Base-by-base conservation (phyloP, 805 yeast genomes). In the Blastobotrys terrestris region DNA sequence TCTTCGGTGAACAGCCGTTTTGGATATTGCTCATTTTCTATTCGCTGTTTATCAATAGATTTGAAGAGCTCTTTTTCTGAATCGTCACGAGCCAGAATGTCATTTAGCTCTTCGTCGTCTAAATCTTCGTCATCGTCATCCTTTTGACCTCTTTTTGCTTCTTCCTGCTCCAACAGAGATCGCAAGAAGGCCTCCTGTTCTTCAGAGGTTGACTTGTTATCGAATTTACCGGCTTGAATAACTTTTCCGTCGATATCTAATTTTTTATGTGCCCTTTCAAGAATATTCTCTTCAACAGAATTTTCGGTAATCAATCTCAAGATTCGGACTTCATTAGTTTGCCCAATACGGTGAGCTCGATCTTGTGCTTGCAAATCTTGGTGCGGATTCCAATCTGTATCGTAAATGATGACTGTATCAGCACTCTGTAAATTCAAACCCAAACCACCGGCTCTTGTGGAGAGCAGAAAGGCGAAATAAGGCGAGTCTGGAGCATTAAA, bases 301-400 rank as follows among this genome's bases (percentile, higher is more conserved):
- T 89, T 92, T 57, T 85, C 87, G 0, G 98, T 90, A 57, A 92
- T 92, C 59, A 92, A 77, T 63, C 99, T 80, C 63, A 94, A 74
- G 60, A 92, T 92, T 64, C 97, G 77, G 48, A 92, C 99, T 68
- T 94, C 98, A 69, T 92, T 91, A 70, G 95, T 92, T 66, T 92
- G 99, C 44, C 99, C 99, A 70, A 92, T 92, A 73, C 99, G 83
- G 71, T 92, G 99, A 0, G 98, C 98, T 73, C 99, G 85, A 72
- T 92, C 99, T 73, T 94, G 98, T 2, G 98, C 98, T 73, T 92
- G 99, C 69, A 92, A 80, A 79, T 92, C 99, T 70, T 94, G 98
- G 75, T 92, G 98, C 2, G 99, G 99, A 70, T 92, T 92, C 99
- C 99, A 92, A 73, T 92, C 99, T 1, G 97, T 89, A 67, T 92